Base-by-base conservation (phyloP, 1,284 basidiomycete genomes). In the Cutaneotrichosporon arboriforme region DNA sequence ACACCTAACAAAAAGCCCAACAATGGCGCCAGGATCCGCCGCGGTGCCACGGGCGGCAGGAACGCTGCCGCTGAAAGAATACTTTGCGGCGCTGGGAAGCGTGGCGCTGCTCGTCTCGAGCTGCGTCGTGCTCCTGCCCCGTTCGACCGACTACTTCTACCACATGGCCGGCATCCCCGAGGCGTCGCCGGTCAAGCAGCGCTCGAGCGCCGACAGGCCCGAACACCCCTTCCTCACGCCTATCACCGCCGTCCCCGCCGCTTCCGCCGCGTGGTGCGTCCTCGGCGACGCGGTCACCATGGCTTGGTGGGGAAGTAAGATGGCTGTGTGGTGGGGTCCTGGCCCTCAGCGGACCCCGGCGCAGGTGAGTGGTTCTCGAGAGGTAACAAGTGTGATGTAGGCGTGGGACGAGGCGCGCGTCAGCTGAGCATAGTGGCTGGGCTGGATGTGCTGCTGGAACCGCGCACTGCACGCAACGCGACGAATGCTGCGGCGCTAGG, bases 31-130 rank as follows among this genome's bases (percentile, higher is more conserved):
- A 23, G 2, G 20, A 4, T 17, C 46, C 13, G 34, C 21, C 15
- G 21, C 21, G n/a, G 17, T 22, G 12, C 43, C 46, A 7, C 26
- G 26, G 8, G 39, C 51, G 20, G 15, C 49, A 8, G 26, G 23
- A 7, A n/a, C 46, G 7, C 63, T 72, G 45, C 68, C 70, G 8
- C 63, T 79, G 37, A 77, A 78, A 10, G 76, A 78, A 42, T 89
- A 89, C 76, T 81, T 82, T 50, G 83, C 85, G n/a, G 74, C 83
- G 15, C 82, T 88, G n/a, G 82, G 82, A 31, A 83, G 88, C 23
- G 85, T 87, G 66, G 78, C 82, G 1, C 78, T 81, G 20, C 81
- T 90, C 7, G 79, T 89, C 51, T 68, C 77, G 2, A 87, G 87
- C 63, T 79, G 80, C 7, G 81, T 83, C 7, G 75, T 87, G 46